These are phyloP conservation scores for Mollisiaceae sp. DNA, from an alignment of 2,329 filamentous ascomycete genomes.

Conservation along the genomic window DNA sequence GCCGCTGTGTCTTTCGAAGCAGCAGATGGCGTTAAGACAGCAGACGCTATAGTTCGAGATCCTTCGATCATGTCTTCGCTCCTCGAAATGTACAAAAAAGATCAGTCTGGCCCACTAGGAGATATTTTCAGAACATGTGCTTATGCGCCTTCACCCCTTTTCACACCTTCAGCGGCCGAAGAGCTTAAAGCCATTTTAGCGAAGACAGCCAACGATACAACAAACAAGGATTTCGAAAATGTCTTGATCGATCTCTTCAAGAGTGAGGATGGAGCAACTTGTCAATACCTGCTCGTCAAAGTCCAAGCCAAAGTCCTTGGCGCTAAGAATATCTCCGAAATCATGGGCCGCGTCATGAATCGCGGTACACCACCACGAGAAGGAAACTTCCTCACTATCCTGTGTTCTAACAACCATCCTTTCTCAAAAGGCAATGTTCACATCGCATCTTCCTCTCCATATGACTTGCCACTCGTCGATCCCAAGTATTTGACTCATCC, in stretches of 20 bases:
- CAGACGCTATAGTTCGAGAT: constrained; percentile 34
- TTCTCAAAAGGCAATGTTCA: constrained; percentile 8
- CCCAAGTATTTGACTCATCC: constrained; percentile 15
- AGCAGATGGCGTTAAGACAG: constrained; percentile 10
- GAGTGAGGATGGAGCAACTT: background rate
- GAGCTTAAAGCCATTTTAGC: background rate
- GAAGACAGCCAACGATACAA: background rate
- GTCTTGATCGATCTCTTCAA: constrained; percentile 5
- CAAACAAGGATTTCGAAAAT: constrained; percentile 4
- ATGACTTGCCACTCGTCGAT: background rate
- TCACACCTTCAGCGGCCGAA: background rate
- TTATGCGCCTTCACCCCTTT: constrained; percentile 3
- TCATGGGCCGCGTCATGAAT: background rate
- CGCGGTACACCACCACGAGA: background rate
- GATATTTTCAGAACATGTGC: constrained; percentile 4
- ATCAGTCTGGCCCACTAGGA: constrained; percentile 7
- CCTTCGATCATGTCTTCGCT: constrained; percentile 8
- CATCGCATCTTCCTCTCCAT: constrained; percentile 2
- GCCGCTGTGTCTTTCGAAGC: constrained; percentile 18
- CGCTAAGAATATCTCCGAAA: background rate
- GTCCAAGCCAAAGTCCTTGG: background rate
- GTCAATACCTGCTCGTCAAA: constrained; percentile 1
- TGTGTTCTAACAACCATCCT: constrained; percentile 9
- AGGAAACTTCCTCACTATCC: background rate
- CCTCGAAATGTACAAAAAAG: constrained; percentile 5